phyloP scores from a whole-genome alignment of 139 green algal species.

The Tetraselmis striata region DNA sequence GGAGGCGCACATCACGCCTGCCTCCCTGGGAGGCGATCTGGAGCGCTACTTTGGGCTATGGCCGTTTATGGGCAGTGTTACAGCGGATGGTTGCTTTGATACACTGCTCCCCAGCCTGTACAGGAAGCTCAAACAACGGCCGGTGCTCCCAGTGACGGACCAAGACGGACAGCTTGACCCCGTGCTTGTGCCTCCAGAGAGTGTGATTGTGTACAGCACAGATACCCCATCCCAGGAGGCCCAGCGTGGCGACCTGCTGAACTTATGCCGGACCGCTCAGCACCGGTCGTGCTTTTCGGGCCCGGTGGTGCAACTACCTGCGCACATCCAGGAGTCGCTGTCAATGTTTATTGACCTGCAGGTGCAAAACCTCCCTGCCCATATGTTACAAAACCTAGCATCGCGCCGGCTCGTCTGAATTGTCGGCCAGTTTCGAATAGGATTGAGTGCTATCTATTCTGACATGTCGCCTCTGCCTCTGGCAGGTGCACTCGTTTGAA shows the following conservation, averaged over 20 bases:
- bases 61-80: neutral
- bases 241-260: neutral
- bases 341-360: neutral
- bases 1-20: neutral
- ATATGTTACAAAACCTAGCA: too few species aligned
- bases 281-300: neutral
- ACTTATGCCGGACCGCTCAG: neutral
- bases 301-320: neutral
- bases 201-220: neutral
- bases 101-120: neutral
- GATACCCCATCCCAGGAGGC: neutral
- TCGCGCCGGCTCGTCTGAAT: too few species aligned
- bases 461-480: neutral
- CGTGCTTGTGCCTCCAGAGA: neutral
- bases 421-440: too few species aligned
- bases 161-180: neutral
- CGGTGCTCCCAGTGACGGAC: neutral
- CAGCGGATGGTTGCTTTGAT: neutral
- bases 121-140: neutral
- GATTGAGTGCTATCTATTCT: too few species aligned
- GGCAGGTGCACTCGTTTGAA: neutral
- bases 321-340: neutral
- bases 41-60: neutral
- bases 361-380: too few species aligned
- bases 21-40: neutral